A percentile compares a stretch with the other conserved stretches of the same genome.
Evolutionary conservation across 2,329 filamentous ascomycete species (phyloP).

Genomic region (Penicillium digitatum): DNA sequence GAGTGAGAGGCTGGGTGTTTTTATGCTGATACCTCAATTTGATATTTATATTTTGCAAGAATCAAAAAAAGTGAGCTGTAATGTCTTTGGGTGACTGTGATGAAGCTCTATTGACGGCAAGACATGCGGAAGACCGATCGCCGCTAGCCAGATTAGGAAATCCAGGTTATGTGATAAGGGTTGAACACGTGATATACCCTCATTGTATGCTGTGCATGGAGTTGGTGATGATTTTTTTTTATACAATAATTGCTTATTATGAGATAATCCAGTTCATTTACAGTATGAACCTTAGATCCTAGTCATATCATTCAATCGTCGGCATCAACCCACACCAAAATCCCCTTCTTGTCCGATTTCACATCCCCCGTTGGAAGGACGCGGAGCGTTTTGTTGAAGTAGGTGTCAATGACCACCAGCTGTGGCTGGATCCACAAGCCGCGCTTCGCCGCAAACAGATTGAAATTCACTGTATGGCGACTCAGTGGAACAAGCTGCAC

Average conservation of each 20-base stretch:
- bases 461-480: slow-evolving; percentile 67
- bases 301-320: slow-evolving; percentile 26
- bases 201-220: not conserved
- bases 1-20: not conserved
- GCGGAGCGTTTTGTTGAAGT: slow-evolving; percentile 85
- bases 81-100: slow-evolving; percentile 13
- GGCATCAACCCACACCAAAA: slow-evolving; percentile 44
- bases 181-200: slow-evolving; percentile 18
- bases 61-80: not conserved
- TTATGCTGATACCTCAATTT: not conserved
- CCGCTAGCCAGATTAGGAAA: slow-evolving; percentile 21
- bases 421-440: slow-evolving; percentile 69
- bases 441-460: slow-evolving; percentile 61
- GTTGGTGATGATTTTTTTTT: not conserved
- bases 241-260: not conserved
- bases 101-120: slow-evolving; percentile 24
- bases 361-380: slow-evolving; percentile 73
- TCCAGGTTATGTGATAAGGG: slow-evolving; percentile 20
- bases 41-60: not conserved
- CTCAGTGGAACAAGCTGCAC: slow-evolving; percentile 80
- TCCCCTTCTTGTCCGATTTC: slow-evolving; percentile 52
- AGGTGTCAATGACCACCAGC: slow-evolving; percentile 77
- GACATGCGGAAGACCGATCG: slow-evolving; percentile 22
- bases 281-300: not conserved
- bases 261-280: slow-evolving; percentile 2